Percentiles rank a stretch among this genome's conserved stretches.
phyloP scores from a whole-genome alignment of 2,329 filamentous ascomycete genomes.

The Graphilbum ipis-grandicollis region DNA sequence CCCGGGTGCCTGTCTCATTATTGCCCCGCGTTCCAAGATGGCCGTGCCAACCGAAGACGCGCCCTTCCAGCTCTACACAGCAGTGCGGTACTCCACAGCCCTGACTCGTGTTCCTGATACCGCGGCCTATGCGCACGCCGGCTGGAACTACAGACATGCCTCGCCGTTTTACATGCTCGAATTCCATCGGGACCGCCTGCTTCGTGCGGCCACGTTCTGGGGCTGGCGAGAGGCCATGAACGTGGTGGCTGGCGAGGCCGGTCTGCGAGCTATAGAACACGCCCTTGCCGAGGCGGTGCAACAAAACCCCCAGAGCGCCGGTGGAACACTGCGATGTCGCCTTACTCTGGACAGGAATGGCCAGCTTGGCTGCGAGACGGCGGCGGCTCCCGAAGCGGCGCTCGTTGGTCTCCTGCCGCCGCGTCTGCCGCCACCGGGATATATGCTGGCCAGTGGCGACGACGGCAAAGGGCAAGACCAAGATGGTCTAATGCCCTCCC shows the following conservation, averaged over 20 bases:
- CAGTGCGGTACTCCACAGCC: slow-evolving; percentile 51
- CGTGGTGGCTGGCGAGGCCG: slow-evolving; percentile 25
- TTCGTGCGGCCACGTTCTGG: slow-evolving; percentile 43
- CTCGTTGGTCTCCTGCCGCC: slow-evolving; percentile 40
- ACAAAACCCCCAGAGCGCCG: neutral
- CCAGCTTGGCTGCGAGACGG: slow-evolving; percentile 23
- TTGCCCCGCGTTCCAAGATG: no score
- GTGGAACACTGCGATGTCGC: slow-evolving; percentile 20
- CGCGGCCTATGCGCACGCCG: slow-evolving; percentile 20
- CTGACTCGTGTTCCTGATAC: slow-evolving; percentile 27
- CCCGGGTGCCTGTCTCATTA: no score
- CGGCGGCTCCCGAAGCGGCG: slow-evolving; percentile 19
- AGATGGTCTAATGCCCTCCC: neutral
- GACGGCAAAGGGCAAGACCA: neutral
- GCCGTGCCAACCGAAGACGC: no score
- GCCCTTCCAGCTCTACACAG: slow-evolving; percentile 47
- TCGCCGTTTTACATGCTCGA: slow-evolving; percentile 66
- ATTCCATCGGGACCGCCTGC: slow-evolving; percentile 61
- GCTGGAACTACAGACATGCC: slow-evolving; percentile 32
- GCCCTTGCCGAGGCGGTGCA: slow-evolving; percentile 10
- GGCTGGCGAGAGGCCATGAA: slow-evolving; percentile 30
- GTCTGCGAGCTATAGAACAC: slow-evolving; percentile 23
- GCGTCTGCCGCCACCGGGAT: slow-evolving; percentile 28
- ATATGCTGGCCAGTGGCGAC: slow-evolving; percentile 8
- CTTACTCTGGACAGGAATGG: slow-evolving; percentile 35